Conservation (phyloP, 805 yeast genomes). For the Candida caryicola region DNA sequence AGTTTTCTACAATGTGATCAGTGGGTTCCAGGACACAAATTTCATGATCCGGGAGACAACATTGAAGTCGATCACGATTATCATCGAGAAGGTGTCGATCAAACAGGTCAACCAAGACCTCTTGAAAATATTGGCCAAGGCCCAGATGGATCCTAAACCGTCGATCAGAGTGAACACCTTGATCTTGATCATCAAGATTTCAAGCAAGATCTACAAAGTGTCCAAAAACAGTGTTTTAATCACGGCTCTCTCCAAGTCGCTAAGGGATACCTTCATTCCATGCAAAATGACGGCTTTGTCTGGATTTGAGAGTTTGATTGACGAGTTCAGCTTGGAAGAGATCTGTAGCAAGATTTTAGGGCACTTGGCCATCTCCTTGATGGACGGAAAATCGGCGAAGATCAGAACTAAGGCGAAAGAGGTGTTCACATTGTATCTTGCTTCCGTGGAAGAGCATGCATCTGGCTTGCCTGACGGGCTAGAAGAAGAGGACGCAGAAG, state of each 20-base stretch:
- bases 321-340: slow-evolving; percentile 67
- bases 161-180: slow-evolving; percentile 78
- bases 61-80: slow-evolving; percentile 57
- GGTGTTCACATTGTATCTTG: slow-evolving; percentile 58
- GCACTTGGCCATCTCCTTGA: slow-evolving; percentile 76
- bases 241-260: slow-evolving; percentile 81
- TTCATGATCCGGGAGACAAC: slow-evolving; percentile 79
- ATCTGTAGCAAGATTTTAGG: slow-evolving; percentile 80
- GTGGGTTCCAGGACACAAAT: slow-evolving; percentile 85
- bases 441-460: slow-evolving; percentile 39
- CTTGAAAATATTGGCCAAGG: slow-evolving; percentile 72
- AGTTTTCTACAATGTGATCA: slow-evolving; percentile 64
- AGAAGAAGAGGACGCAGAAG: slow-evolving; percentile 40
- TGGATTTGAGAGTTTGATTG: slow-evolving; percentile 65
- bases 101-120: slow-evolving; percentile 86
- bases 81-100: slow-evolving; percentile 65
- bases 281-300: slow-evolving; percentile 73
- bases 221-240: slow-evolving; percentile 73
- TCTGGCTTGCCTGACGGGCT: slow-evolving; percentile 30
- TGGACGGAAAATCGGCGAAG: slow-evolving; percentile 63
- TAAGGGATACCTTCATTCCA: slow-evolving; percentile 75
- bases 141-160: slow-evolving; percentile 74
- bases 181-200: slow-evolving; percentile 63
- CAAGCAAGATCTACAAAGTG: slow-evolving; percentile 50
- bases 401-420: slow-evolving; percentile 72